Evolutionary conservation across 306 rosid species (phyloP).

Genomic region (Malus orientalis): DNA sequence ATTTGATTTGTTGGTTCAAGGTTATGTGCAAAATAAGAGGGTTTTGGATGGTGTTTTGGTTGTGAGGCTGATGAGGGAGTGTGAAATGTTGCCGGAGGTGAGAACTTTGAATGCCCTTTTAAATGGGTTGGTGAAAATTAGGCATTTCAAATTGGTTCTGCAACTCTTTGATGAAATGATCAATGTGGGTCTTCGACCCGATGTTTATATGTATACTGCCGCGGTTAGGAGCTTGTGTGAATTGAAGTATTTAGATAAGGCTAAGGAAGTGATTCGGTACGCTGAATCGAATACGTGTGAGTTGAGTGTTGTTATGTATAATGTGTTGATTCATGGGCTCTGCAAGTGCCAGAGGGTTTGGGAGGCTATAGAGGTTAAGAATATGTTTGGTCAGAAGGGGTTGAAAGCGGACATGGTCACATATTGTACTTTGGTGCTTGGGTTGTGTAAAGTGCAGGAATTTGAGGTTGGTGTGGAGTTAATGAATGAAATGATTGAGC

Average conservation of each 20-base stretch:
- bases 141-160: slow-evolving; percentile 50
- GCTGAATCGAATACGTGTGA: slow-evolving; percentile 49
- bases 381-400: slow-evolving; percentile 49
- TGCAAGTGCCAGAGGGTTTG: slow-evolving; percentile 50
- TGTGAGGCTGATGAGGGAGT: slow-evolving; percentile 50
- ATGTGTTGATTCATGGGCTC: slow-evolving; percentile 70
- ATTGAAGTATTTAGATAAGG: slow-evolving; percentile 53
- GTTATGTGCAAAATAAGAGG: slow-evolving; percentile 46
- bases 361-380: slow-evolving; percentile 70
- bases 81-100: slow-evolving; percentile 56
- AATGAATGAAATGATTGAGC: slow-evolving; percentile 66
- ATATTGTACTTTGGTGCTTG: slow-evolving; percentile 61
- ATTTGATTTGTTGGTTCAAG: slow-evolving; percentile 71
- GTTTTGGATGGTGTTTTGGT: slow-evolving; percentile 45
- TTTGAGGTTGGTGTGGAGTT: slow-evolving; percentile 42
- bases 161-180: slow-evolving; percentile 58
- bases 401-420: slow-evolving; percentile 69
- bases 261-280: slow-evolving; percentile 48
- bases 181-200: slow-evolving; percentile 54
- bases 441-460: slow-evolving; percentile 59
- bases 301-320: slow-evolving; percentile 52
- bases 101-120: slow-evolving; percentile 76
- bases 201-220: slow-evolving; percentile 57
- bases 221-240: slow-evolving; percentile 63
- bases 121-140: slow-evolving; percentile 54